Conservation (phyloP, 805 yeast genomes). For the Candida nemodendra region DNA sequence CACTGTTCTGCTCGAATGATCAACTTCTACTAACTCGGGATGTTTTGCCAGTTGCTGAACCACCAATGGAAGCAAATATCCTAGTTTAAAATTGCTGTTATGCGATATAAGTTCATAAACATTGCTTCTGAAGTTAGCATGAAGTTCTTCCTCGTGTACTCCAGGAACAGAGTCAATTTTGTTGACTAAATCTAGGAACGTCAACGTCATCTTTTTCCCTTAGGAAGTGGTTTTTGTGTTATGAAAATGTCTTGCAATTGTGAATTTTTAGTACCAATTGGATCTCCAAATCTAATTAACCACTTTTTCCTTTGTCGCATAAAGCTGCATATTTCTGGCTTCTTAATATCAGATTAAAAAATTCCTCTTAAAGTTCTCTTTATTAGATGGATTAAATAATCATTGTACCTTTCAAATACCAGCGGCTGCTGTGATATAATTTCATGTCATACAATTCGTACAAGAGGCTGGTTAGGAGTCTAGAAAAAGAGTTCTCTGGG, state of each 20-base stretch:
- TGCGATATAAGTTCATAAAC: constrained; percentile 39
- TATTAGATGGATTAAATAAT: too few relatives aligned
- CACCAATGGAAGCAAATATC: constrained; percentile 38
- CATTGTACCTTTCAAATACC: too few relatives aligned
- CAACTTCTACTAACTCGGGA: constrained; percentile 26
- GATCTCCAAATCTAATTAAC: too few relatives aligned
- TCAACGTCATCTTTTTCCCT: constrained; percentile 2
- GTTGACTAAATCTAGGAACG: constrained; percentile 28
- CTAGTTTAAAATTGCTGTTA: constrained; percentile 34
- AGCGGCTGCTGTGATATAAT: too few relatives aligned
- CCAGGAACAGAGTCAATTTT: constrained; percentile 34
- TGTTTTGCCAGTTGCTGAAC: constrained; percentile 27
- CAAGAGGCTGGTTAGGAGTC: constrained; percentile 6
- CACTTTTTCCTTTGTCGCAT: too few relatives aligned
- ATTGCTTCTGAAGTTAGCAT: constrained; percentile 11
- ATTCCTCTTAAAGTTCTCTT: too few relatives aligned
- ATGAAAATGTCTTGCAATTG: too few relatives aligned
- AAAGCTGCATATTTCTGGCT: too few relatives aligned
- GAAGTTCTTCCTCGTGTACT: constrained; percentile 20
- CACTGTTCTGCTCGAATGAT: constrained; percentile 28
- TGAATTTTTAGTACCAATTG: too few relatives aligned
- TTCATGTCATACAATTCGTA: constrained; percentile 17
- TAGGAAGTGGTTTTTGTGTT: too few relatives aligned
- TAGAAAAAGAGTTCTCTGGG: constrained; percentile 14
- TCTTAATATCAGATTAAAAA: too few relatives aligned